These are phyloP conservation scores for Globisporangium mamillatum DNA, from an alignment of 352 stramenopile species.

Conservation along the genomic window DNA sequence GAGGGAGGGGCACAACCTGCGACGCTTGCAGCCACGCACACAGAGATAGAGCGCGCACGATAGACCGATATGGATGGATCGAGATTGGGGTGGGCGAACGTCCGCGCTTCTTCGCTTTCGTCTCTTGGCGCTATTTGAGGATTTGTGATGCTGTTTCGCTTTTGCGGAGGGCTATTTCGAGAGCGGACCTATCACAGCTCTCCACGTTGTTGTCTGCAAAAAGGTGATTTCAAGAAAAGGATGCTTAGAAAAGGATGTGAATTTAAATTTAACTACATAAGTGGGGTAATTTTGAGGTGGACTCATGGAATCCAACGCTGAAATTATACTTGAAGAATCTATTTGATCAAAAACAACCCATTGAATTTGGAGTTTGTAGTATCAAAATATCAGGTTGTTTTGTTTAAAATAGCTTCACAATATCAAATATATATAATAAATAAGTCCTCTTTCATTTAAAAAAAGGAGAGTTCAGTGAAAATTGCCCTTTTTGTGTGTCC, in stretches of 20 bases:
- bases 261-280: not conserved
- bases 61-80: not conserved
- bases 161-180: slow-evolving; percentile 4
- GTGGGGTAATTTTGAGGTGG: not conserved
- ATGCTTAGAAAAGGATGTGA: not conserved
- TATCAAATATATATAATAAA: not conserved
- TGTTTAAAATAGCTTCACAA: no score
- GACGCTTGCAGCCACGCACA: not conserved
- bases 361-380: no score
- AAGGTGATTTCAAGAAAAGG: not conserved
- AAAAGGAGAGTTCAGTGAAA: not conserved
- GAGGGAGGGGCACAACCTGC: not conserved
- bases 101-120: slow-evolving; percentile 1
- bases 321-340: not conserved
- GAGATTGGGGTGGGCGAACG: not conserved
- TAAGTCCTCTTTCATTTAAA: not conserved
- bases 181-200: slow-evolving; percentile 12
- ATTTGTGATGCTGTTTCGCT: not conserved
- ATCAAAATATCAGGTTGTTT: no score
- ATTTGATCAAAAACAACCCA: not conserved
- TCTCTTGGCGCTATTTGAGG: slow-evolving; percentile 2
- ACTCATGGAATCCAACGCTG: not conserved
- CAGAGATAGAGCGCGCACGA: not conserved
- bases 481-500: not conserved
- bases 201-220: slow-evolving; percentile 12